Conservation (phyloP, 2,329 filamentous ascomycete species). For the Aureobasidium vineae region DNA sequence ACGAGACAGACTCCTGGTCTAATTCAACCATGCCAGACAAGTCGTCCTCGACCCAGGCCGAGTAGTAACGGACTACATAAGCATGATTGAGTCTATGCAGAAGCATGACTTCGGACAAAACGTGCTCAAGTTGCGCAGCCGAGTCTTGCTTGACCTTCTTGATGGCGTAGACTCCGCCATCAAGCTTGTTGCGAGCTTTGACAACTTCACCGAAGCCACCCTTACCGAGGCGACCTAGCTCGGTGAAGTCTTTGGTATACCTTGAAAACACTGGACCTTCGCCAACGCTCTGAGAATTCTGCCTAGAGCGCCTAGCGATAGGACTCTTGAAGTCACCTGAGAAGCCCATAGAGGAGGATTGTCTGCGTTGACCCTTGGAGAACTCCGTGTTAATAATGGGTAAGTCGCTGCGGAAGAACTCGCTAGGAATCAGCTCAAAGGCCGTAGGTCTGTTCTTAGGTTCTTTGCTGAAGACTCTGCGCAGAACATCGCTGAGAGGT, state of each 20-base stretch:
- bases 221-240: constrained; percentile 83
- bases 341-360: constrained; percentile 25
- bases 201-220: constrained; percentile 97
- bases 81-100: constrained; percentile 93
- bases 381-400: constrained; percentile 39
- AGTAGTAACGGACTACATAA: constrained; percentile 84
- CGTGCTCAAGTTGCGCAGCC: constrained; percentile 68
- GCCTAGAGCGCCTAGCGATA: constrained; percentile 34
- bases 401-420: constrained; percentile 54
- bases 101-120: constrained; percentile 80
- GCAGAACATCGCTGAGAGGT: constrained; percentile 74
- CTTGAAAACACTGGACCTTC: constrained; percentile 55
- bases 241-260: constrained; percentile 85
- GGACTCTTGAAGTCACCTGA: constrained; percentile 33
- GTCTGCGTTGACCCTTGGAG: constrained; percentile 20
- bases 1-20: constrained; percentile 22
- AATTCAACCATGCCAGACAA: constrained; percentile 28
- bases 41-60: constrained; percentile 84
- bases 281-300: constrained; percentile 35
- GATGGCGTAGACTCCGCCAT: constrained; percentile 90
- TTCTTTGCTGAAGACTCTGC: constrained; percentile 80
- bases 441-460: constrained; percentile 80
- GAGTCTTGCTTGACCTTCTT: constrained; percentile 92
- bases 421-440: constrained; percentile 65
- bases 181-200: constrained; percentile 89